Conservation (phyloP, 495 filamentous ascomycete genomes). For the Annulohypoxylon nitens region DNA sequence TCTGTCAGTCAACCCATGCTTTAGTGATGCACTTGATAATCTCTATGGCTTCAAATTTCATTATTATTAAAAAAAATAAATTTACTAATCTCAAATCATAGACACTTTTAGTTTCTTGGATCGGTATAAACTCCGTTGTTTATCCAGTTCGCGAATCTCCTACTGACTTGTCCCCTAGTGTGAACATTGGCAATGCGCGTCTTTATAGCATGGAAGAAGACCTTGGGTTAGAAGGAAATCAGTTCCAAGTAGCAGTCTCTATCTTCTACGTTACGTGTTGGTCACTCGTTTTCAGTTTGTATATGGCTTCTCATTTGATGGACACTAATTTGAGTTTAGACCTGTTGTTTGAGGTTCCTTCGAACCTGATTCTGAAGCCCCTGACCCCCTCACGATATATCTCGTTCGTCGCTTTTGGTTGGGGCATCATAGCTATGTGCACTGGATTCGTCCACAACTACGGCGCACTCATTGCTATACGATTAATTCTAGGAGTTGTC, state of each 20-base stretch:
- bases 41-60: background rate
- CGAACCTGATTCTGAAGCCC: constrained; percentile 74
- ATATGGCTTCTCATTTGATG: background rate
- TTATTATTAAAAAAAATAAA: background rate
- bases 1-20: constrained; percentile 45
- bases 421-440: constrained; percentile 79
- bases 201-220: constrained; percentile 78
- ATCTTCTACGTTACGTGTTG: constrained; percentile 79
- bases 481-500: constrained; percentile 71
- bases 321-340: constrained; percentile 42
- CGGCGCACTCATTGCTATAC: constrained; percentile 61
- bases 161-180: constrained; percentile 51
- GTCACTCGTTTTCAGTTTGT: constrained; percentile 29
- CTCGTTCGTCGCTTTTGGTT: constrained; percentile 71
- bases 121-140: constrained; percentile 42
- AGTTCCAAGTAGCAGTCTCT: constrained; percentile 78
- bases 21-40: background rate
- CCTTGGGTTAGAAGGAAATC: constrained; percentile 69
- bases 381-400: constrained; percentile 76
- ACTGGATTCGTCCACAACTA: constrained; percentile 74
- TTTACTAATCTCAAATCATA: constrained; percentile 25
- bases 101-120: constrained; percentile 60
- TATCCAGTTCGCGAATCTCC: background rate
- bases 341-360: constrained; percentile 71
- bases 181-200: constrained; percentile 83